Conservation (phyloP, 148 eudicot genomes). For the Spergularia marina region DNA sequence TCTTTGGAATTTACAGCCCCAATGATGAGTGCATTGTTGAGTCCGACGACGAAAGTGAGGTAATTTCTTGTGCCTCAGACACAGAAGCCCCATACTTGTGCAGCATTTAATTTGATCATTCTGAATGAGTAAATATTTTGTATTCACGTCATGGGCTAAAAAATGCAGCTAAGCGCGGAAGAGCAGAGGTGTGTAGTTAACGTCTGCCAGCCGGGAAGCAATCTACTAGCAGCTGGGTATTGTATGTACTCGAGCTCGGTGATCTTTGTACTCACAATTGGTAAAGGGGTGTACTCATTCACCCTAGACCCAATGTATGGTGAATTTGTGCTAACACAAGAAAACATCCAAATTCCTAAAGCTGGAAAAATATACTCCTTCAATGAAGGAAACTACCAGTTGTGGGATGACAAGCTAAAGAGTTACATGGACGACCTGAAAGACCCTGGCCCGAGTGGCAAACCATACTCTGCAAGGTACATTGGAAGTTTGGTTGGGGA, state of each 20-base stretch:
- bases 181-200: constrained; percentile 72
- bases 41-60: constrained; percentile 51
- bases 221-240: constrained; percentile 94
- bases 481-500: constrained; percentile 96
- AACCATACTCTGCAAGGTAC: constrained; percentile 89
- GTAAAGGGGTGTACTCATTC: constrained; percentile 84
- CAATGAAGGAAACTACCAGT: constrained; percentile 92
- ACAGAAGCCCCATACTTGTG: no score
- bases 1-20: constrained; percentile 96
- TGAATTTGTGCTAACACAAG: constrained; percentile 83
- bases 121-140: neutral
- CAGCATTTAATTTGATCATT: no score
- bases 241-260: constrained; percentile 99
- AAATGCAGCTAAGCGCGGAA: constrained; percentile 55
- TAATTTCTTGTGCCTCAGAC: constrained; percentile 15
- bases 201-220: constrained; percentile 91
- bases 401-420: constrained; percentile 95
- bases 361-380: constrained; percentile 83
- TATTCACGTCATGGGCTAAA: neutral
- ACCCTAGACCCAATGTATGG: constrained; percentile 94
- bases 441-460: constrained; percentile 83
- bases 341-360: constrained; percentile 76
- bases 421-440: constrained; percentile 82
- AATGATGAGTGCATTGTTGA: constrained; percentile 90
- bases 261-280: constrained; percentile 81